Evolutionary conservation across 164 flowering plant genomes (phyloP), one percentile per base, ranked within the genome.

Genomic region (Chimonanthus salicifolius): DNA sequence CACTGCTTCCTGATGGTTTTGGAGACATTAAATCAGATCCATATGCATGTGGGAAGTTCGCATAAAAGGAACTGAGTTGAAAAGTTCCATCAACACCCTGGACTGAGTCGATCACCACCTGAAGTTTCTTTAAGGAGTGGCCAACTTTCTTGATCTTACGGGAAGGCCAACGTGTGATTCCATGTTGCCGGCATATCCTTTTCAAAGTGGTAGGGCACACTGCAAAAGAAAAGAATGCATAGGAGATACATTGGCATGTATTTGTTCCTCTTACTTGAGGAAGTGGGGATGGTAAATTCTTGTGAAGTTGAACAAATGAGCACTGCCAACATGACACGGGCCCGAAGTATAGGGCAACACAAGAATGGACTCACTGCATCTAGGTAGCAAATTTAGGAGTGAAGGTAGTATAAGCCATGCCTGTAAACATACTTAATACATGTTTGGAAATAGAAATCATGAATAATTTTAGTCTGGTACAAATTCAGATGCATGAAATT

Each of bases 141-240:
- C 90, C 91, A 6, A 92, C 98, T 81, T 91, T 92, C 85, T 89
- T 91, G 78, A 92, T 91, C 82, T 88, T 89, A 44, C 98, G 82
- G 58, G 98, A 92, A 69, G 98, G 98, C 96, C 98, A 92, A 13
- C 98, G 80, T 7, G 83, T 83, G 58, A 92, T 91, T 33, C 96
- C 96, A 76, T 92, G 90, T 48, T 87, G 96, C 79, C 98, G 85
- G 86, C 98, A 92, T 80, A 92, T 92, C 83, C 98, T 79, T 82
- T 92, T 92, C 80, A 92, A 85, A 13, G 98, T 91, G 47, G 98
- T 91, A 2, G 98, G 94, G 68, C 98, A 92, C 69, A 91, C 98
- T 92, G 93, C 77, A 83, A 74, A 5, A 18, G 44, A 20, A 58
- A 45, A 74, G 64, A 69, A 10, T 45, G 47, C 65, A 71, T n/a